Base-by-base conservation (phyloP, 192 early-diverging fungal genomes). In the Backusella tuberculispora region DNA sequence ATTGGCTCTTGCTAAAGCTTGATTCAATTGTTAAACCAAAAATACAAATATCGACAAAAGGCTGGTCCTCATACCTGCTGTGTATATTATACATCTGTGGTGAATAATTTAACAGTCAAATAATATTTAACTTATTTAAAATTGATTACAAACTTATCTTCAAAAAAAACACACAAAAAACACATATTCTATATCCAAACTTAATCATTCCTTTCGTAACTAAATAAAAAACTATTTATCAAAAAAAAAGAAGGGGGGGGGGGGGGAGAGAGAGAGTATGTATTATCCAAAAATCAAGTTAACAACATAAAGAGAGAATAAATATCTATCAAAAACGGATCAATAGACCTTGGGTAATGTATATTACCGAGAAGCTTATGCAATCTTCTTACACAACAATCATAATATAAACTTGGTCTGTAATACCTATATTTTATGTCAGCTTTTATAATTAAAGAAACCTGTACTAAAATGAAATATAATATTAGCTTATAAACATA, bases 1-100 rank as follows among this genome's bases (percentile, higher is more conserved):
- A 63, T 76, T 26, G 77, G 80, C 71, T 63, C 53, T 60, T 60
- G 53, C 53, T 60, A 60, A 60, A 24, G 21, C 26, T 50, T 50
- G n/a, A n/a, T 3, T 9, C 21, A 8, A 26, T 9, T 12, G 24
- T 24, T 24, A 24, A 48, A 34, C 29, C 29, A 34, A 34, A 2
- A 48, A 48, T 17, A 50, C 0, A 60, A 24, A 26, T 60, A 26
- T 60, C 21, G 0, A n/a, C 53, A 9, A 60, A 60, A 24, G 53
- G 21, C 53, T 60, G 53, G 53, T 12, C 8, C 53, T 19, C 24
- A 24, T 56, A 24, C 53, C 9, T 56, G n/a, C 15, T 53, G 6
- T n/a, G 53, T 8, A 56, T 24, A 56, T 56, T 56, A 24, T 56
- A 56, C 53, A 56, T 24, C 19, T 56, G 12, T 10, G 21, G 12